Conservation (phyloP, 2,329 filamentous ascomycete species). For the Botrytis porri region DNA sequence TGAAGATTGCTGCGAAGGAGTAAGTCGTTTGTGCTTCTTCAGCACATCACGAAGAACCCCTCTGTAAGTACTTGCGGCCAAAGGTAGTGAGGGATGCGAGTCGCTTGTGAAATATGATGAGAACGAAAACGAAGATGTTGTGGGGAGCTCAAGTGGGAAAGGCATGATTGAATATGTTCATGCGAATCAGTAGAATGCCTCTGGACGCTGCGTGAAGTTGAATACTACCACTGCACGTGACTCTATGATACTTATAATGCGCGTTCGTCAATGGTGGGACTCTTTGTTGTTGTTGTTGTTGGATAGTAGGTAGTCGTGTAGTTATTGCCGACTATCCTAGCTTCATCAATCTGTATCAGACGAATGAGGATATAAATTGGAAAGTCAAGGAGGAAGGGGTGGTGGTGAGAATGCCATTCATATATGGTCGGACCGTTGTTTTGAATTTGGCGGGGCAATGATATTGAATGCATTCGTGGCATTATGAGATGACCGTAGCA, state of each 20-base stretch:
- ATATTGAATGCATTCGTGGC: slow-evolving; percentile 14
- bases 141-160: slow-evolving; percentile 83
- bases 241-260: not conserved
- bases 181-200: not conserved
- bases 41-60: slow-evolving; percentile 78
- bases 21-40: slow-evolving; percentile 87
- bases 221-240: not conserved
- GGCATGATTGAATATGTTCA: slow-evolving; percentile 59
- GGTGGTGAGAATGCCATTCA: not conserved
- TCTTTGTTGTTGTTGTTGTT: not conserved
- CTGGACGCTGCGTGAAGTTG: not conserved
- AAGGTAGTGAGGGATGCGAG: slow-evolving; percentile 84
- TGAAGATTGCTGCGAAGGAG: slow-evolving; percentile 64
- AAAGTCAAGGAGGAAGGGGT: not conserved
- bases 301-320: not conserved
- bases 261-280: not conserved
- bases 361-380: not conserved
- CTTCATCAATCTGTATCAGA: not conserved
- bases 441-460: slow-evolving; percentile 3
- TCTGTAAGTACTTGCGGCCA: slow-evolving; percentile 77
- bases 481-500: slow-evolving; percentile 1
- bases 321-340: not conserved
- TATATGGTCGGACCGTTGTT: not conserved
- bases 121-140: slow-evolving; percentile 83
- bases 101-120: slow-evolving; percentile 72